These are phyloP conservation scores for Cyberlindnera nakhonratchasimensis DNA, from an alignment of 805 yeast genomes.

Conservation along the genomic window DNA sequence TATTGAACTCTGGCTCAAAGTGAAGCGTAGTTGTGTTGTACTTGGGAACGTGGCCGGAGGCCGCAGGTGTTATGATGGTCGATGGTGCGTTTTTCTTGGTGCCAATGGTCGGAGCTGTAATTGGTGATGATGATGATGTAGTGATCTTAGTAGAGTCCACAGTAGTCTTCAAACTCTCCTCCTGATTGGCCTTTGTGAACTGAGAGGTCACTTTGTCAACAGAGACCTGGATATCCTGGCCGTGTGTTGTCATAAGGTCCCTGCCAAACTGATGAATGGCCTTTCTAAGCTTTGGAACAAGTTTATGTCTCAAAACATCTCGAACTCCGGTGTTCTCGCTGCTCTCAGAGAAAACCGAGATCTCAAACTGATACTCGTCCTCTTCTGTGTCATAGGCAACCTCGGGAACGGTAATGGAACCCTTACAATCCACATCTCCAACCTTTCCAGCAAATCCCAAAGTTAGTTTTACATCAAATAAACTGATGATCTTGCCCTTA, in stretches of 20 bases:
- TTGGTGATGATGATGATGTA: constrained; percentile 11
- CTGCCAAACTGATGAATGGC: constrained; percentile 64
- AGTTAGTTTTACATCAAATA: constrained; percentile 75
- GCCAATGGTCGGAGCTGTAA: constrained; percentile 14
- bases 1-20: constrained; percentile 76
- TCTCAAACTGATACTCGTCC: constrained; percentile 82
- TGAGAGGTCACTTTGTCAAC: constrained; percentile 58
- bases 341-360: constrained; percentile 55
- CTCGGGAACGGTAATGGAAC: constrained; percentile 84
- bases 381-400: constrained; percentile 87
- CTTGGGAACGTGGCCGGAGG: constrained; percentile 41
- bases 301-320: constrained; percentile 40
- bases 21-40: constrained; percentile 80
- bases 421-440: constrained; percentile 47
- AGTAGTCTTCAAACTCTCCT: constrained; percentile 10
- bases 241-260: constrained; percentile 72
- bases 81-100: constrained; percentile 4
- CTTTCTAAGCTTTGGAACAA: constrained; percentile 69
- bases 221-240: constrained; percentile 83
- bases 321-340: constrained; percentile 55
- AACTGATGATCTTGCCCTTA: constrained; percentile 90
- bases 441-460: constrained; percentile 53
- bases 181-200: constrained; percentile 50
- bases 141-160: not conserved
- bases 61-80: constrained; percentile 14